Percentiles rank a stretch among this genome's conserved stretches.
Conservation (phyloP, 208 protist genomes). For the Wallacemonas sp. region DNA sequence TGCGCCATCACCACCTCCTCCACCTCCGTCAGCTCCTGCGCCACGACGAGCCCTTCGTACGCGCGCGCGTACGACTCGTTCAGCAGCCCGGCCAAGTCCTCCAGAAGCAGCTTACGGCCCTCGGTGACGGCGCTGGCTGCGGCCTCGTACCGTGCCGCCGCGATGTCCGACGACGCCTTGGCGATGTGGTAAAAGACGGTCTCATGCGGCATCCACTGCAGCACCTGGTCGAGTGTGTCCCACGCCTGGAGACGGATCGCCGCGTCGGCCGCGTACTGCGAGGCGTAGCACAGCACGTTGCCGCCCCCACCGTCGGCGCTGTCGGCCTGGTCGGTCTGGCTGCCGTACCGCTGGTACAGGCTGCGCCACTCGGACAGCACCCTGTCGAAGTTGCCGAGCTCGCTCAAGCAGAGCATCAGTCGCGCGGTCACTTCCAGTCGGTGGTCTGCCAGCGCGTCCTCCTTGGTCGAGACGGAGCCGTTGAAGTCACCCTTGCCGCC, state of each 20-base stretch:
- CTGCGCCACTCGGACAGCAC: constrained; percentile 68
- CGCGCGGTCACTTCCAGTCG: constrained; percentile 52
- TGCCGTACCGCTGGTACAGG: constrained; percentile 27
- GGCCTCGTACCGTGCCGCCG: constrained; percentile 53
- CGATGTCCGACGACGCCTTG: constrained; percentile 59
- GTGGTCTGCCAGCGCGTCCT: constrained; percentile 36
- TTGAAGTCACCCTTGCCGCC: constrained; percentile 42
- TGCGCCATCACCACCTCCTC: constrained; percentile 97
- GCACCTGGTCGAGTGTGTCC: constrained; percentile 53
- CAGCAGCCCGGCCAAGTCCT: constrained; percentile 73
- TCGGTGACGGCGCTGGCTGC: constrained; percentile 49
- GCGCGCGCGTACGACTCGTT: constrained; percentile 86
- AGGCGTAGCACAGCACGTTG: constrained; percentile 68
- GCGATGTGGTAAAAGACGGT: constrained; percentile 67
- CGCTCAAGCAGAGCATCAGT: constrained; percentile 75
- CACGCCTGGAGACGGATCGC: constrained; percentile 79
- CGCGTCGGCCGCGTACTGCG: constrained; percentile 85
- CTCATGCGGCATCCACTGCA: constrained; percentile 62
- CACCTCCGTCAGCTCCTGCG: constrained; percentile 98
- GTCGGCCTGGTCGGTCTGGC: constrained; percentile 18
- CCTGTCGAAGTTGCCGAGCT: constrained; percentile 75
- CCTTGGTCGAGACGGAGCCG: constrained; percentile 36
- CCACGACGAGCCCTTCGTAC: constrained; percentile 95
- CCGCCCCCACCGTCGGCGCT: constrained; percentile 34
- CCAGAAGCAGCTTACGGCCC: constrained; percentile 66